Evolutionary conservation across 768 basidiomycete species (phyloP).

Genomic region (Tricholoma saponaceum): DNA sequence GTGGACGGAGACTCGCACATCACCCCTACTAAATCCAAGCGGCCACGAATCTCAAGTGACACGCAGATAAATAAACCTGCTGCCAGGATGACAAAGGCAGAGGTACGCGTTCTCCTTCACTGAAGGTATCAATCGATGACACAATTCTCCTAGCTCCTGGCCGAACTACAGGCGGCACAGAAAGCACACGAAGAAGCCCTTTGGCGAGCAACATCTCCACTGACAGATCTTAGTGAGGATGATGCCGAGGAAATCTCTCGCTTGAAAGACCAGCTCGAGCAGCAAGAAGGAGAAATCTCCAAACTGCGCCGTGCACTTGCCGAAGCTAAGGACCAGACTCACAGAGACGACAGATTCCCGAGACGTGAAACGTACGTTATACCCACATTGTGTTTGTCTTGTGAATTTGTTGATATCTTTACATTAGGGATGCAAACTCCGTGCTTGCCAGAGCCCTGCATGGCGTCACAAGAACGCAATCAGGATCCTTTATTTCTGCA

Average conservation of each 20-base stretch:
- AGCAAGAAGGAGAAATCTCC: slow-evolving; percentile 24
- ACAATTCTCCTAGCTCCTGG: slow-evolving; percentile 21
- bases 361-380: slow-evolving; percentile 7
- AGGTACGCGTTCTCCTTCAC: slow-evolving; percentile 25
- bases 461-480: slow-evolving; percentile 35
- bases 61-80: slow-evolving; percentile 19
- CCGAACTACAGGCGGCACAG: slow-evolving; percentile 21
- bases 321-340: slow-evolving; percentile 1
- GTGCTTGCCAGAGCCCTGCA: slow-evolving; percentile 5
- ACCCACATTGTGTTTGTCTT: background rate
- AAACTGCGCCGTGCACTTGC: slow-evolving; percentile 22
- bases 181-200: slow-evolving; percentile 17
- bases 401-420: background rate
- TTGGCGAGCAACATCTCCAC: slow-evolving; percentile 23
- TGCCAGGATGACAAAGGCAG: slow-evolving; percentile 35
- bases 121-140: background rate
- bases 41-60: slow-evolving; percentile 14
- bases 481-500: slow-evolving; percentile 43
- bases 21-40: slow-evolving; percentile 14
- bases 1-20: slow-evolving; percentile 2
- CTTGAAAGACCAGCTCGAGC: slow-evolving; percentile 21
- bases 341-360: background rate
- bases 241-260: slow-evolving; percentile 24
- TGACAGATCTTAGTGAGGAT: slow-evolving; percentile 30
- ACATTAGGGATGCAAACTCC: slow-evolving; percentile 2